Conservation (phyloP, 352 stramenopile species). For the Globisporangium abappressorium region DNA sequence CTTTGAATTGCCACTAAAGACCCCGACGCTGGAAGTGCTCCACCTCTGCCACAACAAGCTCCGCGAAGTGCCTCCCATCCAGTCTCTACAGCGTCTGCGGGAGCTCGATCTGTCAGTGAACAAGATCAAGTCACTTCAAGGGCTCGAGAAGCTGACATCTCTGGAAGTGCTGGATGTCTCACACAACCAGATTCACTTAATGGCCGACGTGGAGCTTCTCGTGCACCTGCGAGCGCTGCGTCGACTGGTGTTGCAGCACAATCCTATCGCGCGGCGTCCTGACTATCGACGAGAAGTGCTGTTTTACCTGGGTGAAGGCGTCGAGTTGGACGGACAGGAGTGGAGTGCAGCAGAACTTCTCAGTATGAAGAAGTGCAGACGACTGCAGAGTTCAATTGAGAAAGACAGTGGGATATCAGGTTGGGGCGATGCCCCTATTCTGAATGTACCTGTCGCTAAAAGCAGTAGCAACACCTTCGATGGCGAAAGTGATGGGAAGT, state of each 20-base stretch:
- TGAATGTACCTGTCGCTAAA: background rate
- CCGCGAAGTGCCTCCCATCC: constrained; percentile 35
- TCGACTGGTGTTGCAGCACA: constrained; percentile 62
- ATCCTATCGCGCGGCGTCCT: constrained; percentile 61
- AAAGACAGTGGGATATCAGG: constrained; percentile 4
- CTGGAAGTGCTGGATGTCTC: constrained; percentile 69
- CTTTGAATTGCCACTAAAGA: constrained; percentile 32
- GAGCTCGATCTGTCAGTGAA: constrained; percentile 73
- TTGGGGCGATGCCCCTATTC: constrained; percentile 12
- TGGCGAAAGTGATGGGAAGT: constrained; percentile 14
- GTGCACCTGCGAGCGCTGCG: constrained; percentile 35
- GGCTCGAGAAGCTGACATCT: constrained; percentile 39
- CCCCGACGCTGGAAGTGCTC: constrained; percentile 38
- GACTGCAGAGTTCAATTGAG: constrained; percentile 26
- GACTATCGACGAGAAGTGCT: constrained; percentile 81
- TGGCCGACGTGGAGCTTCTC: constrained; percentile 58
- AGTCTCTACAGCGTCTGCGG: constrained; percentile 34
- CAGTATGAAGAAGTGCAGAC: constrained; percentile 70
- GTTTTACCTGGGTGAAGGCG: constrained; percentile 65
- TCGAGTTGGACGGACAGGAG: constrained; percentile 60
- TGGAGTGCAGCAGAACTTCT: constrained; percentile 63
- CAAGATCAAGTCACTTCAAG: constrained; percentile 48
- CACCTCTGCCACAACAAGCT: constrained; percentile 77
- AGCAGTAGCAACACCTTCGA: background rate
- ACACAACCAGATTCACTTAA: constrained; percentile 54